Percentiles rank a stretch among this genome's conserved stretches.
Conservation (phyloP, 225 moss, liverwort and hornwort genomes). For the Pseudoscleropodium purum region DNA sequence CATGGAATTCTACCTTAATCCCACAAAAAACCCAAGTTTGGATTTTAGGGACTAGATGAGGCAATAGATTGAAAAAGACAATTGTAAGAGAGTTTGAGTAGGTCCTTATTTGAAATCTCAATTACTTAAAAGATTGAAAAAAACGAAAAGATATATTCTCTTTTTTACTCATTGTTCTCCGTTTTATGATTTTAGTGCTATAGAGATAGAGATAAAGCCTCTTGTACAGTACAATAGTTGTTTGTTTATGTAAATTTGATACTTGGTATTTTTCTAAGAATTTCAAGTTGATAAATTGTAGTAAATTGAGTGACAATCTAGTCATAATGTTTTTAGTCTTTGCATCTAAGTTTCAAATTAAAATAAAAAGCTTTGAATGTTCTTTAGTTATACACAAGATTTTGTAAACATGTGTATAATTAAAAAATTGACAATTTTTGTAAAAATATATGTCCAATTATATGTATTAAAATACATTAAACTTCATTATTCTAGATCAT, state of each 20-base stretch:
- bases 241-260: background rate
- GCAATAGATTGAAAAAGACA: fast-evolving
- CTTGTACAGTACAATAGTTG: too few species aligned
- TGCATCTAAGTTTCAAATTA: background rate
- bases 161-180: fast-evolving
- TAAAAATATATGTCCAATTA: background rate
- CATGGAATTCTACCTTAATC: background rate
- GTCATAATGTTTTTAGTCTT: background rate
- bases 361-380: background rate
- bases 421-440: background rate
- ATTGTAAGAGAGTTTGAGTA: background rate
- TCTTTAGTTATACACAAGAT: background rate
- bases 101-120: background rate
- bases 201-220: too few species aligned
- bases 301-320: background rate
- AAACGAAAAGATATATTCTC: fast-evolving
- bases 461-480: background rate
- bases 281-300: background rate
- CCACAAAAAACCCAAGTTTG: background rate
- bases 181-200: background rate
- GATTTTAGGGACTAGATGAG: too few species aligned
- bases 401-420: background rate
- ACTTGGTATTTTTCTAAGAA: background rate
- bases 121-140: background rate
- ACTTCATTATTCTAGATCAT: background rate